A percentile compares a stretch with the other conserved stretches of the same genome.
These are phyloP conservation scores for Candida yuanshanica DNA, from an alignment of 805 yeast genomes.

Conservation along the genomic window DNA sequence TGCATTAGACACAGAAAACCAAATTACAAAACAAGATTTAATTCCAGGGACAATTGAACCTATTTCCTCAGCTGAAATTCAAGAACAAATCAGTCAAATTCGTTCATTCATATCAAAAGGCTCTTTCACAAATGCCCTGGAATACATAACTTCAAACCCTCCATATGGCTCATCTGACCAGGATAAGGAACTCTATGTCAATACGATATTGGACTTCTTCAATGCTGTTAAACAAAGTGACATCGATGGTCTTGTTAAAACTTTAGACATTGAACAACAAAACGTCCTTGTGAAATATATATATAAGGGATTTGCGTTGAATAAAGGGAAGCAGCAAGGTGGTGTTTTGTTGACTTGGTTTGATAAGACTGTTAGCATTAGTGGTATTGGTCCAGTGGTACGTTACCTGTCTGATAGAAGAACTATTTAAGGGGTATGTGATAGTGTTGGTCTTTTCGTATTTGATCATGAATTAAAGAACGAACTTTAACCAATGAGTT, in stretches of 20 bases:
- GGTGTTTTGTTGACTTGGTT: conserved; percentile 87
- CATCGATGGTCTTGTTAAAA: conserved; percentile 52
- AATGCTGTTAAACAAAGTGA: conserved; percentile 64
- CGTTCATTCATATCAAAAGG: conserved; percentile 68
- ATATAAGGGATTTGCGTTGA: conserved; percentile 76
- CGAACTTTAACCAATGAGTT: too few species aligned
- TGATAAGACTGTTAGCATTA: conserved; percentile 76
- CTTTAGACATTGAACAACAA: conserved; percentile 58
- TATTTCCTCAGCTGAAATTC: conserved; percentile 48
- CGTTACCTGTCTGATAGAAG: conserved; percentile 84
- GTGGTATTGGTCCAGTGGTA: conserved; percentile 87
- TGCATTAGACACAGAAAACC: conserved; percentile 77
- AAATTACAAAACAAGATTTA: conserved; percentile 56
- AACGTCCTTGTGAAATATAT: conserved; percentile 78
- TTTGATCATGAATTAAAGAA: too few species aligned
- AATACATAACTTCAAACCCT: conserved; percentile 58
- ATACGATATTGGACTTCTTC: conserved; percentile 64
- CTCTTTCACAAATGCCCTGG: conserved; percentile 60
- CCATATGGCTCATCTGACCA: conserved; percentile 74
- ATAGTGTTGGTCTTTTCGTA: too few species aligned
- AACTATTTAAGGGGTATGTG: conserved; percentile 41
- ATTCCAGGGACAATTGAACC: conserved; percentile 37
- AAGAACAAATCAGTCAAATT: conserved; percentile 47
- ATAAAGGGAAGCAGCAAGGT: conserved; percentile 79
- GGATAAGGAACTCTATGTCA: conserved; percentile 45